A percentile compares a stretch with the other conserved stretches of the same genome.
Conservation (phyloP, 352 stramenopile species). For the Lagenidium sp. region DNA sequence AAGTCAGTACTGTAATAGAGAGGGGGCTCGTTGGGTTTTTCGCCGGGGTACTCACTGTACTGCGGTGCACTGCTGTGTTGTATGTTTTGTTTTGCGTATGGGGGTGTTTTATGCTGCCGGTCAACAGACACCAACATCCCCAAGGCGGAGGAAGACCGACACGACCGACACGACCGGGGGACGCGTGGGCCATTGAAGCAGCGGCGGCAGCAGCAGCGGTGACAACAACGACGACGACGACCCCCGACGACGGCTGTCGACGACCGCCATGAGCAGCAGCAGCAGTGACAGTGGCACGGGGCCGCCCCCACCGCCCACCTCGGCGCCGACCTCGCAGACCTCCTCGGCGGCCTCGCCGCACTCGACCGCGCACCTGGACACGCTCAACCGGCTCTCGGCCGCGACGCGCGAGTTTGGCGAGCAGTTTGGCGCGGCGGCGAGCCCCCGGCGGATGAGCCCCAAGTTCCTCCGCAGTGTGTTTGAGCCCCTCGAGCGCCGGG, state of each 20-base stretch:
- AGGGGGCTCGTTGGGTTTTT: no score
- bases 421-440: conserved; percentile 34
- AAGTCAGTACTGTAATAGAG: no score
- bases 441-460: conserved; percentile 30
- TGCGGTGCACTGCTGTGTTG: no score
- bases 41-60: no score
- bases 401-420: conserved; percentile 72
- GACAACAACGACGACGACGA: no score
- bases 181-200: no score
- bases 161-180: background rate
- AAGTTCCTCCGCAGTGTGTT: conserved; percentile 65
- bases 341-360: conserved; percentile 26
- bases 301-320: background rate
- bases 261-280: no score
- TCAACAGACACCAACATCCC: conserved; percentile 2
- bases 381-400: conserved; percentile 65
- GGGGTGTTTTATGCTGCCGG: conserved; percentile 14
- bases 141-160: background rate
- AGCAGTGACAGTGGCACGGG: conserved; percentile 3
- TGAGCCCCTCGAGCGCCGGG: conserved; percentile 44
- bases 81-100: no score
- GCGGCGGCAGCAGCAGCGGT: no score
- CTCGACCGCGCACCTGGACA: conserved; percentile 36
- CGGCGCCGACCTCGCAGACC: conserved; percentile 20
- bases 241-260: no score